phyloP scores from a whole-genome alignment of 2,329 filamentous ascomycete genomes.

The Clonostachys rhizophaga region DNA sequence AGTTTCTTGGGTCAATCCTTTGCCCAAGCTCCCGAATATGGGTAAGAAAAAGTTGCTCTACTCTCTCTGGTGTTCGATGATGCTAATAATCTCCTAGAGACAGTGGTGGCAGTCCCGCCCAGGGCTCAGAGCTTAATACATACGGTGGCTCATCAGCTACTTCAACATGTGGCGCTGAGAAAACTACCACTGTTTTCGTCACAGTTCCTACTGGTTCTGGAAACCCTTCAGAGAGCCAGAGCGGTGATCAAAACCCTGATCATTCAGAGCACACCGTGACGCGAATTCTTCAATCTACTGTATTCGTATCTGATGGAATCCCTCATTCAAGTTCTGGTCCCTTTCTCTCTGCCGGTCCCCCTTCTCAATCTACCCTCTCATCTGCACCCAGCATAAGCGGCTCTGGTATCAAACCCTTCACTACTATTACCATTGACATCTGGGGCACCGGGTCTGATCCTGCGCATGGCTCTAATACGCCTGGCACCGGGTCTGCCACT shows the following conservation, averaged over 20 bases:
- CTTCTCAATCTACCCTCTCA: slow-evolving; percentile 10
- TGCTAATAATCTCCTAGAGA: background rate
- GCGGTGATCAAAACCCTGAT: too few species aligned
- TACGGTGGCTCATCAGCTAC: background rate
- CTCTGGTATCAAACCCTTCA: slow-evolving; percentile 19
- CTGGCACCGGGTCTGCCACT: slow-evolving; percentile 2
- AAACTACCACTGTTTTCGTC: slow-evolving; percentile 40
- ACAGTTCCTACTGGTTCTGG: slow-evolving; percentile 29
- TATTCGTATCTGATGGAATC: slow-evolving; percentile 8
- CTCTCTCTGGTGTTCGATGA: too few species aligned
- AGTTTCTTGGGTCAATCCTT: slow-evolving; percentile 1
- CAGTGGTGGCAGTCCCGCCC: background rate
- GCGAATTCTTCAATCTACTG: slow-evolving; percentile 18
- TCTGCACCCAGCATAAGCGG: slow-evolving; percentile 3
- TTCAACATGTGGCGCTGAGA: slow-evolving; percentile 30
- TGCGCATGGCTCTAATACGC: background rate
- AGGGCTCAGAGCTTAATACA: background rate
- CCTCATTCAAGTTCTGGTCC: slow-evolving; percentile 6
- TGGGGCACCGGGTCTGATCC: slow-evolving; percentile 15
- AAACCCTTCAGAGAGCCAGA: slow-evolving; percentile 2
- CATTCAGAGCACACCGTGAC: background rate
- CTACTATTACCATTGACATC: slow-evolving; percentile 27
- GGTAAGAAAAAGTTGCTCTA: background rate
- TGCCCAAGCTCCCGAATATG: slow-evolving; percentile 3
- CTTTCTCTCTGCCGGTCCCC: slow-evolving; percentile 1